Evolutionary conservation across 1,284 basidiomycete genomes (phyloP), one percentile per base, ranked within the genome.

Genomic region (Heterobasidion occidentale): DNA sequence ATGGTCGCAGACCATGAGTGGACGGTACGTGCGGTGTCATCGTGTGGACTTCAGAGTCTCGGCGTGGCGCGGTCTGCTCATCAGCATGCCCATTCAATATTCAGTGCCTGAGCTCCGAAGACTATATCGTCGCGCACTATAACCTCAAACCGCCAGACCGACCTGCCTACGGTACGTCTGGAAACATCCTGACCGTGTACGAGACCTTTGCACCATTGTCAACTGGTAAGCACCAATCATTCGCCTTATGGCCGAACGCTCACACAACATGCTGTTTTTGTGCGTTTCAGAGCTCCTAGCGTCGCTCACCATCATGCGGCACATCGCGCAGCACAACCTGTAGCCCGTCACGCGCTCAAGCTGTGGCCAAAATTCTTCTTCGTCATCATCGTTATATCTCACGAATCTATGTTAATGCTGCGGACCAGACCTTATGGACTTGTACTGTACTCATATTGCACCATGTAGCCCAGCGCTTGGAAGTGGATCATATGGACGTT

Each of bases 241-340:
- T 36, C 8, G 38, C 45, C 49, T 1, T 57, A 14, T 20, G 15
- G 53, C 20, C 34, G 46, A 14, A 33, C 12, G 42, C 35, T 36
- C 46, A 57, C 46, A 57, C 49, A 54, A 46, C 63, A 58, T 58
- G 36, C 57, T 36, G 27, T n/a, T 42, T 44, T 53, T 34, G n/a
- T 17, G 27, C 19, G 47, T 19, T 9, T 35, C 59, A 87, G 84
- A 87, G 64, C 71, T 87, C 52, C 70, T 87, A 3, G 76, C 81
- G 7, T 79, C 82, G 11, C 67, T 86, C 59, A 79, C 77, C 9
- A 82, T 86, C 63, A 86, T 87, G 83, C 80, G 84, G 9, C 78
- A 85, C 65, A 68, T 74, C 52, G 70, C 66, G 11, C 64, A 68
- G 46, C 57, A 64, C 58, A 67, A 67, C 49, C 61, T 67, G 44